Conservation (phyloP, 2,329 filamentous ascomycete genomes). For the Amesomyces nigricolor region DNA sequence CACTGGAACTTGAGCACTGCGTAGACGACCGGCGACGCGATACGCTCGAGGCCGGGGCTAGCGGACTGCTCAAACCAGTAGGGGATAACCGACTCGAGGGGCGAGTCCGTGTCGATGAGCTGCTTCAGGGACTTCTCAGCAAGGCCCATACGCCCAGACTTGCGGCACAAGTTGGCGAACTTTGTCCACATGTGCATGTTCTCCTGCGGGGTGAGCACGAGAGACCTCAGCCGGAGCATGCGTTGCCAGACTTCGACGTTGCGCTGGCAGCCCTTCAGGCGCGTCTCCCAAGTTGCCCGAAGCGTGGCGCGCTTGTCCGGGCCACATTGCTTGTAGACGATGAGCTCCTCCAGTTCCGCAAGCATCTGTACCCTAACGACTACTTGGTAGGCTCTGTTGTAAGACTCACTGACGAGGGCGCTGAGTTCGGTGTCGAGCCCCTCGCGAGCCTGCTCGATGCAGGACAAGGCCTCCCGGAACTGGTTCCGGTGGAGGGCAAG, state of each 20-base stretch:
- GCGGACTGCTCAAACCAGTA: slow-evolving; percentile 46
- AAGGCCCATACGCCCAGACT: slow-evolving; percentile 87
- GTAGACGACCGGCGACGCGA: slow-evolving; percentile 77
- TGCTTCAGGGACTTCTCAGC: slow-evolving; percentile 93
- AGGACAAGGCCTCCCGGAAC: slow-evolving; percentile 82
- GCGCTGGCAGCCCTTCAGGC: slow-evolving; percentile 88
- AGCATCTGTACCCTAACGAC: slow-evolving; percentile 99
- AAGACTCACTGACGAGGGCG: slow-evolving; percentile 94
- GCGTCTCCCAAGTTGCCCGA: slow-evolving; percentile 91
- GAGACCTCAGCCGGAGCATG: slow-evolving; percentile 88
- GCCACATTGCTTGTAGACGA: slow-evolving; percentile 93
- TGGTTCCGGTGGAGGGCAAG: slow-evolving; percentile 92
- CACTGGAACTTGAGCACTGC: slow-evolving; percentile 97
- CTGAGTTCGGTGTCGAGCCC: slow-evolving; percentile 93
- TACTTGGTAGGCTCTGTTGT: slow-evolving; percentile 95
- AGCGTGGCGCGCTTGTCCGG: slow-evolving; percentile 84
- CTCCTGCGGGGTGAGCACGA: slow-evolving; percentile 86
- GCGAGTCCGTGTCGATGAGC: slow-evolving; percentile 68
- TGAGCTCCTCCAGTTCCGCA: slow-evolving; percentile 95
- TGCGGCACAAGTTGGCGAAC: slow-evolving; percentile 95
- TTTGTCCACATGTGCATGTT: slow-evolving; percentile 99
- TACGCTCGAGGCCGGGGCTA: slow-evolving; percentile 39
- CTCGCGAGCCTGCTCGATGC: slow-evolving; percentile 87
- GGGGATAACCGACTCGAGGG: slow-evolving; percentile 55
- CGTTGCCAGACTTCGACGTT: slow-evolving; percentile 98